Base-by-base conservation (phyloP, 257 asterid genomes). In the Solanum appendiculatum region DNA sequence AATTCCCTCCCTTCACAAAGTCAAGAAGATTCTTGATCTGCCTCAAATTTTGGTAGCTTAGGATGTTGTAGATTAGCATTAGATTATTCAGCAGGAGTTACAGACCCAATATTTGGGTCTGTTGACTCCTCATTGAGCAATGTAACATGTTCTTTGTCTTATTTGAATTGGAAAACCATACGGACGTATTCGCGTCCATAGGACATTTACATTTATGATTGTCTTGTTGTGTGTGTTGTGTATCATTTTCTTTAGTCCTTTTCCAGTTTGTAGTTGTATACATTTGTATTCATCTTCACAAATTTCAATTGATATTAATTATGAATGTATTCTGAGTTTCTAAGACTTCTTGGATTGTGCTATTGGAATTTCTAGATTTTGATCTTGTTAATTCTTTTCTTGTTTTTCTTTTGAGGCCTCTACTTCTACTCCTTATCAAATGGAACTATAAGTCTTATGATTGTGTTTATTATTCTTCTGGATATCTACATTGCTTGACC, bases 31-130 rank as follows among this genome's bases (percentile, higher is more conserved):
- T 37, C 33, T 86, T 68, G 46, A 46, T 48, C 72, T 25, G 87
- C 82, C 74, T 86, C 87, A 70, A 90, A 88, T 86, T 90, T 94
- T 95, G 90, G 93, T 87, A 90, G 92, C 84, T 54, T 88, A 88
- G 86, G 86, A 64, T 37, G 74, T 60, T 83, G 86, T 84, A 86
- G 58, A 48, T 81, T 75, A 86, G 64, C 89, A 48, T 14, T 75
- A 86, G 89, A 83, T 58, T 44, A 69, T 68, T 27, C 27, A 14
- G 87, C 54, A 14, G 87, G 84, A 84, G 84, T 44, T 27, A 36
- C 40, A 12, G 85, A 80, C 75, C 60, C 70, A 44, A 36, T 16
- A 54, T 15, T 34, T 64, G 37, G 20, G 27, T 72, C 29, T 34
- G 34, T 51, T 31, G 66, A 21, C 74, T 20, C 87, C 83, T 40